These are phyloP conservation scores for Simplicillium aogashimaense DNA, from an alignment of 2,329 filamentous ascomycete species.

Conservation along the genomic window DNA sequence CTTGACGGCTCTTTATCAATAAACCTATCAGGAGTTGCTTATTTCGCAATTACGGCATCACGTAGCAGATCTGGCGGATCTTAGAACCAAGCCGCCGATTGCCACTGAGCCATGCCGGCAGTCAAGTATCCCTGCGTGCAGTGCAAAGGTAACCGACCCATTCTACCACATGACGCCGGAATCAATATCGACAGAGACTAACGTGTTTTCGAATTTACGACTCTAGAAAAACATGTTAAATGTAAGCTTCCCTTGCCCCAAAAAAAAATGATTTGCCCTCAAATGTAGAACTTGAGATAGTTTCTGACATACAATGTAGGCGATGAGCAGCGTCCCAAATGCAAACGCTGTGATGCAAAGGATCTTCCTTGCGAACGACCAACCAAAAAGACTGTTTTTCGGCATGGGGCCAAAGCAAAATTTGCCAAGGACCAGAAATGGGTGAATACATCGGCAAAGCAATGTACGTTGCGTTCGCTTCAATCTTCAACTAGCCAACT, in stretches of 20 bases:
- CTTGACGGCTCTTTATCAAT: too few species aligned
- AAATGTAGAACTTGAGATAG: not conserved
- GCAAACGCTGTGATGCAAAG: constrained; percentile 22
- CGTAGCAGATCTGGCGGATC: too few species aligned
- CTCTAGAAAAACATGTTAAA: constrained; percentile 15
- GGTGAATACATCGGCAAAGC: constrained; percentile 22
- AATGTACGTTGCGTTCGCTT: constrained; percentile 17
- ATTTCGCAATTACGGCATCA: too few species aligned
- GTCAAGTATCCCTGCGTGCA: constrained; percentile 12
- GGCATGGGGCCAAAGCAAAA: constrained; percentile 20
- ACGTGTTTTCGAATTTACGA: constrained; percentile 5
- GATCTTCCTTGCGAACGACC: constrained; percentile 23
- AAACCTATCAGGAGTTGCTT: too few species aligned
- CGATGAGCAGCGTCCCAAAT: constrained; percentile 26
- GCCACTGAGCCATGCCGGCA: constrained; percentile 9
- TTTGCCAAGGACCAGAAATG: constrained; percentile 25
- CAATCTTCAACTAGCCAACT: too few species aligned
- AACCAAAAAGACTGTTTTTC: constrained; percentile 23
- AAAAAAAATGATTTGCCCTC: not conserved
- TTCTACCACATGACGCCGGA: not conserved
- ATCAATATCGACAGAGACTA: not conserved
- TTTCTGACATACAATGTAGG: constrained; percentile 12
- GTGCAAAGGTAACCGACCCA: constrained; percentile 13
- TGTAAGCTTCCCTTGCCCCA: constrained; percentile 8
- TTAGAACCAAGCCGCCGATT: too few species aligned